Evolutionary conservation across 192 early-diverging fungal species (phyloP).

Genomic region (Gamsiella multidivaricata): DNA sequence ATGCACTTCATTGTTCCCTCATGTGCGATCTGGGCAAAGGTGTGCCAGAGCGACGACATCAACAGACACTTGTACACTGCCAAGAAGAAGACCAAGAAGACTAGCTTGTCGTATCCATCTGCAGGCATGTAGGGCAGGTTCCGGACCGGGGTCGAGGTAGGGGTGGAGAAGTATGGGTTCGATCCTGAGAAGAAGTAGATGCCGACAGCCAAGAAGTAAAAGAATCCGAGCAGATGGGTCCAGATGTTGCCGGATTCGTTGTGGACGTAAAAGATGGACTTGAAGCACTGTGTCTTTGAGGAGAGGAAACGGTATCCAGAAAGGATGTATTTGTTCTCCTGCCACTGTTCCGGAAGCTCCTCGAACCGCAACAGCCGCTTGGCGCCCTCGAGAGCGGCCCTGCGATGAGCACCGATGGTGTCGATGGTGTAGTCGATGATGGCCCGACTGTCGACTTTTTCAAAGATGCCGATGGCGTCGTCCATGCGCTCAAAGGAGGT

Average conservation of each 20-base stretch:
- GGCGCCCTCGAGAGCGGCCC: constrained; percentile 63
- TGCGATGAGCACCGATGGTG: constrained; percentile 59
- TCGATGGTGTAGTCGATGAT: constrained; percentile 60
- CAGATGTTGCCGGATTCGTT: constrained; percentile 79
- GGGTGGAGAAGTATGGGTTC: constrained; percentile 46
- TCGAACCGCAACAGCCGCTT: constrained; percentile 66
- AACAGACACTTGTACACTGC: constrained; percentile 70
- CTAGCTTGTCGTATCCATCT: constrained; percentile 57
- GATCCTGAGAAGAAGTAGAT: constrained; percentile 60
- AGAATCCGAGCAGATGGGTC: constrained; percentile 71
- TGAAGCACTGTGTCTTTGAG: constrained; percentile 61
- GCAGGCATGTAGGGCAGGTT: constrained; percentile 49
- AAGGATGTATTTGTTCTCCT: constrained; percentile 67
- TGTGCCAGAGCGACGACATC: constrained; percentile 71
- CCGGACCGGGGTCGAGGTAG: constrained; percentile 15
- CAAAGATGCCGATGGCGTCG: constrained; percentile 64
- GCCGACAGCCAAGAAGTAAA: constrained; percentile 67
- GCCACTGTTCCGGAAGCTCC: constrained; percentile 70
- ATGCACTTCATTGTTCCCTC: constrained; percentile 63
- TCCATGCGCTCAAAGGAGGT: constrained; percentile 59
- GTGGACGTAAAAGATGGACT: constrained; percentile 72
- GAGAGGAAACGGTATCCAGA: constrained; percentile 68
- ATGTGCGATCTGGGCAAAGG: constrained; percentile 68
- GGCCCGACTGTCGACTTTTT: constrained; percentile 60
- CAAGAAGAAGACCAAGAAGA: constrained; percentile 66